Evolutionary conservation across 371 early-diverging fungal species (phyloP), one percentile per base, ranked within the genome.

Genomic region (Lichtheimia hyalospora): DNA sequence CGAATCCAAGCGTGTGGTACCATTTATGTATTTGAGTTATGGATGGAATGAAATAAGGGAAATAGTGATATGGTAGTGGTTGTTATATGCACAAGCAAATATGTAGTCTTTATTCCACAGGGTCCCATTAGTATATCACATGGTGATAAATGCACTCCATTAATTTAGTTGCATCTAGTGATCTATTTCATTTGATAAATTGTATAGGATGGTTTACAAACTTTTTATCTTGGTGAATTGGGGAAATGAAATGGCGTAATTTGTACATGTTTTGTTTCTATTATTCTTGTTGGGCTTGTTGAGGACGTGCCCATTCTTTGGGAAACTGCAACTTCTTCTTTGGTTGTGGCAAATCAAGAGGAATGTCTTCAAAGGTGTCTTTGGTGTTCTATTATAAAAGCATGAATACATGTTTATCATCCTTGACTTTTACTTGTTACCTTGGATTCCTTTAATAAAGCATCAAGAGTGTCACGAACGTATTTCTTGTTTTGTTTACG

Each of bases 401-500:
- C 20, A 55, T 24, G 10, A 0, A 46, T 46, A 15, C 46, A 46
- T 3, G 10, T 44, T 44, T 18, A 0, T 10, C n/a, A 46, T 46
- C 46, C 46, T 21, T 1, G 16, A 2, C 16, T 10, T 6, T 2
- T 21, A 2, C 3, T 51, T 42, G 28, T 66, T 74, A 80, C 84
- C 77, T 83, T 85, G 44, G 86, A 73, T 56, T 87, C 84, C 21
- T 68, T 62, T 28, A 89, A 66, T 34, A 89, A 60, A 52, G 70
- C 70, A 52, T 84, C 75, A 49, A 89, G 68, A 23, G 74, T 67
- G 60, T 89, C 89, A n/a, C 76, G 69, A 61, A 86, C 64, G 66
- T 79, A 86, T 60, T 81, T 82, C 65, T 86, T 84, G 74, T 89
- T 89, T 61, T 89, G 88, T 16, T 82, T 82, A n/a, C 77, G 75